Percentiles rank a stretch among this genome's conserved stretches.
These are phyloP conservation scores for Ogataea angusta DNA, from an alignment of 805 yeast species.

Conservation along the genomic window DNA sequence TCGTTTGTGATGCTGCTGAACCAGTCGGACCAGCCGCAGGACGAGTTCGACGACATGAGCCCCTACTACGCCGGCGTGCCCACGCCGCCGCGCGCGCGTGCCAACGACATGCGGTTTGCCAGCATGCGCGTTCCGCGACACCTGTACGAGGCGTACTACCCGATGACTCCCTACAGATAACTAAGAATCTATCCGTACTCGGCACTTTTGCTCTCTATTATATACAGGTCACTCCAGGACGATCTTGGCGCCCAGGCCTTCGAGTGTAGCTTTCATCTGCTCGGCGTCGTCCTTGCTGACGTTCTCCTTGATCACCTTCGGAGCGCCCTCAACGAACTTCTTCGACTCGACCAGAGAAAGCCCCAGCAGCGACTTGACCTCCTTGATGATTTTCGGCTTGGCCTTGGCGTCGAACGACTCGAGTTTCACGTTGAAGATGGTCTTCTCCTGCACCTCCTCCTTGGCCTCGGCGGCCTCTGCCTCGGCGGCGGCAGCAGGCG, in stretches of 20 bases:
- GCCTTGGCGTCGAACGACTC: slow-evolving; percentile 92
- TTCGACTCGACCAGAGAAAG: slow-evolving; percentile 93
- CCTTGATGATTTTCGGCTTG: slow-evolving; percentile 97
- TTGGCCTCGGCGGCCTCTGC: slow-evolving; percentile 71
- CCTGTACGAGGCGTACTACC: slow-evolving; percentile 8
- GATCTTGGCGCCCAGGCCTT: slow-evolving; percentile 93
- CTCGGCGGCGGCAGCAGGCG: slow-evolving; percentile 62
- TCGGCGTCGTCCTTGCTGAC: slow-evolving; percentile 97
- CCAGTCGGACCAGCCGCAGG: slow-evolving; percentile 10
- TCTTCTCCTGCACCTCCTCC: slow-evolving; percentile 84
- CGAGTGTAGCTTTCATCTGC: slow-evolving; percentile 88
- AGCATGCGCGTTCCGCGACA: slow-evolving; percentile 9
- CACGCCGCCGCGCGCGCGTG: slow-evolving; percentile 5
- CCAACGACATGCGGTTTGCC: slow-evolving; percentile 6
- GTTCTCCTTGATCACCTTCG: slow-evolving; percentile 91
- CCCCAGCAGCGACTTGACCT: slow-evolving; percentile 88
- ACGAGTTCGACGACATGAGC: slow-evolving; percentile 15
- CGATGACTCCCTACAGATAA: slow-evolving; percentile 11
- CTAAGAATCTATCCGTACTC: not conserved
- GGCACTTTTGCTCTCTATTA: slow-evolving; percentile 5
- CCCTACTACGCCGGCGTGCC: slow-evolving; percentile 6
- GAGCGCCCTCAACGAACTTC: slow-evolving; percentile 97
- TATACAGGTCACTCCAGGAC: slow-evolving; percentile 58
- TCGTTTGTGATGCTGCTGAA: slow-evolving; percentile 29
- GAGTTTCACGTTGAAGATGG: slow-evolving; percentile 86